Base-by-base conservation (phyloP, 1,139 yeast genomes). In the Schizosaccharomyces versatilis region DNA sequence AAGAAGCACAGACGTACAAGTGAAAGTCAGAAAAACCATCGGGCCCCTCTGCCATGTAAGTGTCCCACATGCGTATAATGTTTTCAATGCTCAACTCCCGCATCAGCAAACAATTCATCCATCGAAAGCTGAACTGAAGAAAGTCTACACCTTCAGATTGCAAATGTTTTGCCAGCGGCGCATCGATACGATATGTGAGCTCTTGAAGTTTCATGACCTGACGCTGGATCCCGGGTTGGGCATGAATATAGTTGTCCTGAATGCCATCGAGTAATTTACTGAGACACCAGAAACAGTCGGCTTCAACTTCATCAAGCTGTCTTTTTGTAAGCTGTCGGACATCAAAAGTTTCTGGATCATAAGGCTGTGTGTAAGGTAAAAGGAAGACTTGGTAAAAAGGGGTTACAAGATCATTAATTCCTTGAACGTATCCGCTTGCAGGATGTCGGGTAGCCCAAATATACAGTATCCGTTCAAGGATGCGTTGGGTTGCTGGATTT, bases 31-130 rank as follows among this genome's bases (percentile, higher is more conserved):
- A 84, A 65, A 90, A 84, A 3, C 97, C 96, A 17, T 61, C 54
- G 41, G 82, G 74, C 5, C 83, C 84, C 65, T 90, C 96, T 54
- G 95, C 80, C 55, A 90, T 69, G 66, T 90, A 90, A 0, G 99
- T 88, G 65, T 90, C 99, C 98, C 98, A 90, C 95, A 90, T 90
- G 55, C 99, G 73, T 38, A 86, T 79, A 7, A 90, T 84, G 58
- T 85, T 75, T 44, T 73, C 72, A 62, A 90, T 79, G 52, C 81
- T 78, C 51, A 90, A 73, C 64, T 90, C 99, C 61, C 99, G 75
- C 99, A 90, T 90, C 55, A 90, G 71, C 62, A 90, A 71, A 69
- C 99, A 90, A 68, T 93, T 90, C 97, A 93, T 93, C 99, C 99
- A 90, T 61, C 99, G 74, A 69, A 90, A 93, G 38, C 95, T 78